Evolutionary conservation across 1,284 basidiomycete species (phyloP), one percentile per base, ranked within the genome.

Genomic region (Agroathelia rolfsii): DNA sequence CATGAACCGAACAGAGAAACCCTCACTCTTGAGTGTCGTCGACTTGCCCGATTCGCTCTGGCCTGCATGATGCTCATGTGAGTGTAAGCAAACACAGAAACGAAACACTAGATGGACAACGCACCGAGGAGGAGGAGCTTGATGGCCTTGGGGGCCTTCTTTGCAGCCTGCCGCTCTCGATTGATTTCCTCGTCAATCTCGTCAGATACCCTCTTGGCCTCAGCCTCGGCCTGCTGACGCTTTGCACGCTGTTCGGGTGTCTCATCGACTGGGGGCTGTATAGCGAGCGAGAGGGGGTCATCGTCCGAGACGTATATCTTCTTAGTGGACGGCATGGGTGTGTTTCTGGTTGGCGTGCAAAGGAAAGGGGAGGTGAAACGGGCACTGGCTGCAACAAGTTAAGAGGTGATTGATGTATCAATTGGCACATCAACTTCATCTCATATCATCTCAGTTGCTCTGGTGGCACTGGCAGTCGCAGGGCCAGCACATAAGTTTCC

Each of bases 11-110:
- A 15, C 18, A 7, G n/a, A 19, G 30, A 6, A 43, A n/a, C n/a
- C n/a, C 59, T 34, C 40, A 66, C 69, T 69, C 50, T 71, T 69
- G 24, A 69, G 44, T 1, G 69, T 69, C 9, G 69, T 19, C 14
- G 27, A 59, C 65, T 38, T 42, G 67, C 79, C 79, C 43, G 76
- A 79, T 55, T 82, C 78, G 43, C 76, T 78, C 53, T 83, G 79
- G 9, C 79, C 64, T 63, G 6, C 8, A 25, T 22, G 12, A 22
- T 33, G 22, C 23, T 32, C 39, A 24, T 39, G 32, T 20, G 37
- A 34, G 21, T 40, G 18, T 12, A 5, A 16, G 6, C 24, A 17
- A 22, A 24, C 11, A 29, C 13, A 12, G 8, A 18, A 8, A 21
- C 8, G 30, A 22, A 25, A 18, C 7, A 17, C 24, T 19, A 24